Base-by-base conservation (phyloP, 2,329 filamentous ascomycete genomes). In the Thelonectria blattea region DNA sequence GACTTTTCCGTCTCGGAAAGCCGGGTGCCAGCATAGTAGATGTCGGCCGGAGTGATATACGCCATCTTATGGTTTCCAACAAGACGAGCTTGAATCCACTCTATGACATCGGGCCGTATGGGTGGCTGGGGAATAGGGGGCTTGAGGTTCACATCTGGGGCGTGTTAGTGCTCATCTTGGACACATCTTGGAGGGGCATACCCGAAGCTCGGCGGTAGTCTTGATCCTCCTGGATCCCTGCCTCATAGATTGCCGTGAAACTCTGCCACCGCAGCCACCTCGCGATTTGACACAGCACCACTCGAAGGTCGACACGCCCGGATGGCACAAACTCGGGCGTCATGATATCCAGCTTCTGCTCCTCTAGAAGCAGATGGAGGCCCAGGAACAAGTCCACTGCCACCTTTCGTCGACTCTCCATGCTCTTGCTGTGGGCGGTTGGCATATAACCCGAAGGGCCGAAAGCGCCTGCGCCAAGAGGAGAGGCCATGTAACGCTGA, bases 321-420 rank as follows among this genome's bases (percentile, higher is more conserved):
- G 79, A 77, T 3, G 80, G 79, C 2, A 70, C 65, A 41, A 78
- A 77, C 52, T 83, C 80, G 0, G 80, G 76, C 0, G 76, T 75
- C 63, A 82, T 80, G 5, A 88, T 84, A 62, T 91, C 87, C 2
- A 99, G 83, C 72, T 96, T 98, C 63, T 91, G 84, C 73, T 99
- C 95, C 74, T 99, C 94, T 0, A 91, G 84, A n/a, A 96, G 80
- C 3, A 98, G 81, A 76, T 99, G 95, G 12, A 99, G 80, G 1
- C 86, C 90, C 65, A 96, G 80, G 39, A 94, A 84, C 52, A 91
- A 82, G 70, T 91, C 85, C 72, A 89, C 79, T 34, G 90, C 82
- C 56, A 87, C 77, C 70, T 82, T 88, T 57, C 84, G 81, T 45
- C 87, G 84, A 51, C 82, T 81, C 58, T 86, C 85, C 39, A 83